Evolutionary conservation across 768 basidiomycete species (phyloP), one percentile per base, ranked within the genome.

Genomic region (Pleurotus platypus): DNA sequence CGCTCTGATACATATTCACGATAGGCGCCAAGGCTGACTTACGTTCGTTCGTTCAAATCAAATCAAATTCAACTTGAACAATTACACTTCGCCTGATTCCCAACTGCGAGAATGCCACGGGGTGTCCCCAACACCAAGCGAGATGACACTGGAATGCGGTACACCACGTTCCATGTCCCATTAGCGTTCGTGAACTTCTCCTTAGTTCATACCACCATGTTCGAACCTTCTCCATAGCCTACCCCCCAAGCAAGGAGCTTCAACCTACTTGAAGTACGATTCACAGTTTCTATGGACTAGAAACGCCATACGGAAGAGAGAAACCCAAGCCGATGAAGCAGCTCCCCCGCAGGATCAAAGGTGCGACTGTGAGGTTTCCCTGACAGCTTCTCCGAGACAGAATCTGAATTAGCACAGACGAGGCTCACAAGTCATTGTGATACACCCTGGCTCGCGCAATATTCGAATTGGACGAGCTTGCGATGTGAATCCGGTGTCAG

Each of bases 61-160:
- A 2, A 4, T 57, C 13, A 48, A 35, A 30, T 48, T 38, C 30
- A 35, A 35, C 30, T 35, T 35, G 30, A 35, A 35, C 9, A 35
- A 35, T 35, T 35, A 35, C 30, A 4, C 30, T 35, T 35, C 11
- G 30, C 30, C 30, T 35, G 30, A 35, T 47, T 54, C 57, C 13
- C 20, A 24, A 38, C 37, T 38, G 24, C 24, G 27, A 24, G 42
- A 18, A 92, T 92, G 90, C 90, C 90, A 58, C 81, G 90, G 70
- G 90, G 90, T 58, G 82, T 92, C 47, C 90, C 91, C 27, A 90
- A 90, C 64, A 84, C 81, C 26, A 89, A 85, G 70, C 81, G 83
- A 62, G 90, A 92, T 75, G 91, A 93, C 63, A 86, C 84, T 56
- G 89, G 90, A 13, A 77, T 94, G 77, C 82, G 85, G 46, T 92